Evolutionary conservation across 139 green algal genomes (phyloP).

Genomic region (Ostreobium quekettii): DNA sequence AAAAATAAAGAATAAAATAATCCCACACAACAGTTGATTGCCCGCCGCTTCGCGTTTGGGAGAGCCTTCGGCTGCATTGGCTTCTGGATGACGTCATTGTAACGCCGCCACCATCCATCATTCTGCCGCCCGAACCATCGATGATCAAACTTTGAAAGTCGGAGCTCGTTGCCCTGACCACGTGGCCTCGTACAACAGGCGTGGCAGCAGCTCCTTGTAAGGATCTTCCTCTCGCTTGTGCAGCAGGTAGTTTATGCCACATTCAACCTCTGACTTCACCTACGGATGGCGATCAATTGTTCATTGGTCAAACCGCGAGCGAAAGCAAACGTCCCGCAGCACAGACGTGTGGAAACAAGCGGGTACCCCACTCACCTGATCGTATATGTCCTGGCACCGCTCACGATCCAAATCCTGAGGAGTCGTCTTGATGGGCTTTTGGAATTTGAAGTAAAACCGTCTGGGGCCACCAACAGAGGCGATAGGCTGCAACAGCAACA

Average conservation of each 20-base stretch:
- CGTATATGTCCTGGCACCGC: slow-evolving; percentile 50
- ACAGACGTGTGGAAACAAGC: not conserved
- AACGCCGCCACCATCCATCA: not conserved
- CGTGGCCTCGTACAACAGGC: slow-evolving; percentile 65
- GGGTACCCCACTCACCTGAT: slow-evolving; percentile 21
- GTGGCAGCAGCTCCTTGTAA: slow-evolving; percentile 56
- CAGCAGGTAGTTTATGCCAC: slow-evolving; percentile 61
- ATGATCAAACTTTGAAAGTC: slow-evolving; percentile 58
- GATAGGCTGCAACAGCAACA: slow-evolving; percentile 42
- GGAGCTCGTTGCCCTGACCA: slow-evolving; percentile 59
- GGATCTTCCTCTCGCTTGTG: slow-evolving; percentile 60
- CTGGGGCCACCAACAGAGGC: slow-evolving; percentile 22
- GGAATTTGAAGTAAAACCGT: slow-evolving; percentile 88
- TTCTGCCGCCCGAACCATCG: not conserved
- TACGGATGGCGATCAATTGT: slow-evolving; percentile 19
- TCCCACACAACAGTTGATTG: not conserved
- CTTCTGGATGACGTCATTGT: not conserved
- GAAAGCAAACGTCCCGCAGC: not conserved
- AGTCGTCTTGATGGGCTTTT: slow-evolving; percentile 57
- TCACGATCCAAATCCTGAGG: slow-evolving; percentile 39
- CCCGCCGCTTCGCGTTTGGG: not conserved
- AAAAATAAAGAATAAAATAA: slow-evolving; percentile 6
- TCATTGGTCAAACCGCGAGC: not conserved
- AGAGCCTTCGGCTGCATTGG: not conserved
- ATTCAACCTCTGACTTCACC: slow-evolving; percentile 51